These are phyloP conservation scores for Globisporangium emineosum DNA, from an alignment of 352 stramenopile genomes.

Conservation along the genomic window DNA sequence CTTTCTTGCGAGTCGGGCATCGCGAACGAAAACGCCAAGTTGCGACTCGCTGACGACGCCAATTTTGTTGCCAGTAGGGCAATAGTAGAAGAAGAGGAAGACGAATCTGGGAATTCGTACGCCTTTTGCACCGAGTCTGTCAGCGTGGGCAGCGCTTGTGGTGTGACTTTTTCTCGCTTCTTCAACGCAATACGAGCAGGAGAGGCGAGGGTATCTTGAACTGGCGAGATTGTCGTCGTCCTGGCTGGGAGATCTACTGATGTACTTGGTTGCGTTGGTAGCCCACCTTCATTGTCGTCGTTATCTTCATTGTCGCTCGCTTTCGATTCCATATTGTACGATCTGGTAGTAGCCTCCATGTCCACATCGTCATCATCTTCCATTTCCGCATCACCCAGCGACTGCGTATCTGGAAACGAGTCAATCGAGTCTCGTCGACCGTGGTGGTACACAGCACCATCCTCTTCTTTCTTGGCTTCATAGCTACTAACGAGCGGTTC, in stretches of 20 bases:
- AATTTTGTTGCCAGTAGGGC: constrained; percentile 3
- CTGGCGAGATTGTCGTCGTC: constrained; percentile 2
- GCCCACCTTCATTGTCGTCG: constrained; percentile 35
- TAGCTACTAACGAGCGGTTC: constrained; percentile 1
- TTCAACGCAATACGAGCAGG: constrained; percentile 22
- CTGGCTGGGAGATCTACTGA: background rate
- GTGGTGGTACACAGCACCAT: constrained; percentile 19
- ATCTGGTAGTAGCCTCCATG: background rate
- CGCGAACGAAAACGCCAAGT: constrained; percentile 64
- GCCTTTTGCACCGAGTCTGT: constrained; percentile 37
- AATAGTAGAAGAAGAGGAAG: constrained; percentile 13
- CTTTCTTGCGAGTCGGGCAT: constrained; percentile 57
- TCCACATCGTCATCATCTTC: constrained; percentile 13
- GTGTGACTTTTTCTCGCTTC: constrained; percentile 25
- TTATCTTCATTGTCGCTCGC: constrained; percentile 6
- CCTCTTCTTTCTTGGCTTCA: constrained; percentile 11
- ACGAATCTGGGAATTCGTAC: constrained; percentile 23
- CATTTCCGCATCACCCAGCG: constrained; percentile 33
- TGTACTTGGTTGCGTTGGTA: constrained; percentile 39
- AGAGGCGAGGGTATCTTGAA: constrained; percentile 9
- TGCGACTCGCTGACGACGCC: constrained; percentile 38
- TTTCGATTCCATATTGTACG: background rate
- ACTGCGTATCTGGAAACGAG: constrained; percentile 42
- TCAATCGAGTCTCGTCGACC: constrained; percentile 25
- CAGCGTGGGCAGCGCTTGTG: constrained; percentile 1